phyloP scores from a whole-genome alignment of 495 filamentous ascomycete species.

The Penicillium canescens region DNA sequence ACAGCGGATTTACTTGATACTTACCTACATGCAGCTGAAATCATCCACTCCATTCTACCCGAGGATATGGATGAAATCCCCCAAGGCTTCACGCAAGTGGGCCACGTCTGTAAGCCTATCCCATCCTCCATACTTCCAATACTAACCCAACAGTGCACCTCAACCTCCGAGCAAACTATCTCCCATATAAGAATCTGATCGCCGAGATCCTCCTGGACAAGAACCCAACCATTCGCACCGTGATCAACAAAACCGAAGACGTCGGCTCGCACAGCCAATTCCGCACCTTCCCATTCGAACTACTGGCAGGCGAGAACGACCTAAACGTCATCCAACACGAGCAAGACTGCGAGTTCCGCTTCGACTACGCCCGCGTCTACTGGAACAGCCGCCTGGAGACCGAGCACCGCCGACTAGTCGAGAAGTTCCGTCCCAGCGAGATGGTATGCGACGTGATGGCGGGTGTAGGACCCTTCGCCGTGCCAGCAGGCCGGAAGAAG shows the following conservation, averaged over 20 bases:
- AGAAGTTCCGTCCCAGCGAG: constrained; percentile 77
- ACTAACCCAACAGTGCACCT: constrained; percentile 63
- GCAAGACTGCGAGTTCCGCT: constrained; percentile 49
- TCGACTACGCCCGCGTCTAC: constrained; percentile 78
- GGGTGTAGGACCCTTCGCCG: constrained; percentile 91
- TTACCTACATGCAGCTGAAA: constrained; percentile 59
- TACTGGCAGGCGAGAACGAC: constrained; percentile 78
- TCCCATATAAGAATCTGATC: constrained; percentile 81
- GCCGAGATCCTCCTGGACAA: constrained; percentile 87
- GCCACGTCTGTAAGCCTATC: constrained; percentile 71
- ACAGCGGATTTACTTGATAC: background rate
- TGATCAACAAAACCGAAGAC: constrained; percentile 93
- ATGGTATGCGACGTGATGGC: constrained; percentile 98
- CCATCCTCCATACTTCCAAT: background rate
- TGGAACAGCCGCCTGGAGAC: constrained; percentile 92
- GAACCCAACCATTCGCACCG: constrained; percentile 73
- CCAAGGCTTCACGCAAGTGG: constrained; percentile 80
- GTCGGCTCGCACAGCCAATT: constrained; percentile 83
- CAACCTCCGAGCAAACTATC: constrained; percentile 79
- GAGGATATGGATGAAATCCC: constrained; percentile 74
- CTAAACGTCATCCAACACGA: constrained; percentile 73
- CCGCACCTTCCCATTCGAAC: constrained; percentile 90
- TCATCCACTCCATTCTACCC: constrained; percentile 77
- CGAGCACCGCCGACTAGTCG: constrained; percentile 81
- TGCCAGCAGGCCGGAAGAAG: constrained; percentile 84